Percentiles rank a stretch among this genome's conserved stretches.
These are phyloP conservation scores for Phialemonium atrogriseum DNA, from an alignment of 2,329 filamentous ascomycete species.

Conservation along the genomic window DNA sequence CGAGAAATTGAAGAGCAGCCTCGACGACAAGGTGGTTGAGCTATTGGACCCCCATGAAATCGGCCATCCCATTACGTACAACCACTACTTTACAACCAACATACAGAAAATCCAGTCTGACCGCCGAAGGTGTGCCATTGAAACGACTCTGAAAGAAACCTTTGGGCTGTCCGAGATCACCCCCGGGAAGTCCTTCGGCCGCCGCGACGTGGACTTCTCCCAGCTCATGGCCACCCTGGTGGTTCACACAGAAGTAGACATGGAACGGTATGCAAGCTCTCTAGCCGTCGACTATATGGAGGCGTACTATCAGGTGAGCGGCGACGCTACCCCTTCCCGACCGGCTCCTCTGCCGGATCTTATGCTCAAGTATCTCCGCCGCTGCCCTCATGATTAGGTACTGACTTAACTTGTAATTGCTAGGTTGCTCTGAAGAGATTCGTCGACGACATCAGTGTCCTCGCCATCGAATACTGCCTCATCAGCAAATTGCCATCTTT, in stretches of 20 bases:
- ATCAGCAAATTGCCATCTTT: conserved; percentile 12
- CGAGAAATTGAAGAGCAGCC: conserved; percentile 8
- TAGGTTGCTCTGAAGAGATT: conserved; percentile 18
- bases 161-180: not conserved
- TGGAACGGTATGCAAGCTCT: conserved; percentile 26
- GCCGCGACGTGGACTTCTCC: not conserved
- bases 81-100: conserved; percentile 25
- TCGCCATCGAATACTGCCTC: conserved; percentile 17
- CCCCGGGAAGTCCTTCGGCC: not conserved
- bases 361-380: no score
- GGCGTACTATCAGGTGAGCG: conserved; percentile 35
- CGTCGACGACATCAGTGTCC: conserved; percentile 16
- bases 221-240: conserved; percentile 1
- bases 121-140: conserved; percentile 3
- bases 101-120: conserved; percentile 19
- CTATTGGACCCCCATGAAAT: conserved; percentile 17
- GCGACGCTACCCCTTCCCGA: no score
- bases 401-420: not conserved
- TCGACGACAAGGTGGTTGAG: conserved; percentile 17
- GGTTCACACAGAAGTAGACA: conserved; percentile 19
- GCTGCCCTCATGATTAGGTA: not conserved
- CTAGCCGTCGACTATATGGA: conserved; percentile 30
- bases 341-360: no score
- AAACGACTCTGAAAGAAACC: not conserved
- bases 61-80: conserved; percentile 30